These are phyloP conservation scores for Plasmodium blacklocki DNA, from an alignment of 169 alveolate genomes.

Conservation along the genomic window DNA sequence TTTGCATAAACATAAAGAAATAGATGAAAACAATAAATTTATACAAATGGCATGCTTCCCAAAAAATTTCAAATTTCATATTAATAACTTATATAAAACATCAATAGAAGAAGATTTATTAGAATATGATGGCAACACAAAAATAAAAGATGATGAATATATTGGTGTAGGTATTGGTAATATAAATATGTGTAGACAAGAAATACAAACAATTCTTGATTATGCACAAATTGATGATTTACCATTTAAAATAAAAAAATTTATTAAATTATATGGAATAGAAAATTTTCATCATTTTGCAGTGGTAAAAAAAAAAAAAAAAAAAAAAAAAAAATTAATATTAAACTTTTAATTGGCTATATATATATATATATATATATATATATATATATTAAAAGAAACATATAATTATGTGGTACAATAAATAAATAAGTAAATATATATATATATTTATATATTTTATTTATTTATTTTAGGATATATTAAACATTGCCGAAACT, in stretches of 20 bases:
- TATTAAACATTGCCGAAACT: constrained; percentile 57
- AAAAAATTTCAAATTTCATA: constrained; percentile 50
- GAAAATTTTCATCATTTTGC: constrained; percentile 77
- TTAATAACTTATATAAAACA: constrained; percentile 55
- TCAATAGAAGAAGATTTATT: constrained; percentile 70
- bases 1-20: constrained; percentile 38
- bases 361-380: background rate
- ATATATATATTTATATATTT: background rate
- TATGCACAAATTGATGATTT: constrained; percentile 41
- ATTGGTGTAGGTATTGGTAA: constrained; percentile 68
- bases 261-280: constrained; percentile 67
- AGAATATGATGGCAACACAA: constrained; percentile 32
- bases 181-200: constrained; percentile 35
- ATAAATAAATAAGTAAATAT: background rate
- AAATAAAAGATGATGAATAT: constrained; percentile 30
- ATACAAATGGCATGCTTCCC: constrained; percentile 65
- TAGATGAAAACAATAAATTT: constrained; percentile 20
- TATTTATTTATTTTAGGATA: constrained; percentile 35
- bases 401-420: background rate
- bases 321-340: background rate
- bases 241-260: constrained; percentile 61
- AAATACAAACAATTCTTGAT: constrained; percentile 42
- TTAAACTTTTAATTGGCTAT: background rate
- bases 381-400: background rate
- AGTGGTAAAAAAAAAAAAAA: constrained; percentile 9